These are phyloP conservation scores for Usnea hakonensis DNA, from an alignment of 495 filamentous ascomycete species.

Conservation along the genomic window DNA sequence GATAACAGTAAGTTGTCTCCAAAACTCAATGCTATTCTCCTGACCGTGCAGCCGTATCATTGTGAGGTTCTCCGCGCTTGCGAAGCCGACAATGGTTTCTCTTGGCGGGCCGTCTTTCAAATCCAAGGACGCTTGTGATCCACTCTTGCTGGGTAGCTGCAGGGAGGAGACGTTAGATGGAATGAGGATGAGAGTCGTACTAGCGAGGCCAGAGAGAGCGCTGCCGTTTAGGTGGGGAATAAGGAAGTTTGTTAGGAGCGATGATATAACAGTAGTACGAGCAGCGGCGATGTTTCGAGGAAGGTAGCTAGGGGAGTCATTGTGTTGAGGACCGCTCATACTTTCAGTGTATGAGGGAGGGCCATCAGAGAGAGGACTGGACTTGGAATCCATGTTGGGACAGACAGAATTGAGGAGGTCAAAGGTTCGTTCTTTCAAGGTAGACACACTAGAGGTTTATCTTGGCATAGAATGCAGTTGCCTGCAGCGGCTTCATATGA, in stretches of 20 bases:
- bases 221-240: constrained; percentile 23
- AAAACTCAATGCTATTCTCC: constrained; percentile 27
- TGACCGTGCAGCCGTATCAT: constrained; percentile 25
- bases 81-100: constrained; percentile 26
- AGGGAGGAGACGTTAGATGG: constrained; percentile 24
- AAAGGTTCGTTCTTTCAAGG: neutral
- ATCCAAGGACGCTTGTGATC: neutral
- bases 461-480: no score
- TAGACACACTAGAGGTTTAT: no score
- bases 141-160: constrained; percentile 3
- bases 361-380: neutral
- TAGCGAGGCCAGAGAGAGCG: constrained; percentile 21
- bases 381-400: neutral
- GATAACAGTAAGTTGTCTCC: constrained; percentile 23
- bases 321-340: neutral
- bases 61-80: constrained; percentile 18
- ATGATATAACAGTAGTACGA: constrained; percentile 21
- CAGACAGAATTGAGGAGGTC: no score
- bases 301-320: neutral
- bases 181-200: constrained; percentile 27
- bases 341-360: constrained; percentile 19
- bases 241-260: constrained; percentile 23
- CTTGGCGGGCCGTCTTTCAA: neutral
- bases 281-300: constrained; percentile 7
- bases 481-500: no score